Evolutionary conservation across 2,329 filamentous ascomycete genomes (phyloP), one percentile per base, ranked within the genome.

Genomic region (Phaeosphaeriaceae sp.): DNA sequence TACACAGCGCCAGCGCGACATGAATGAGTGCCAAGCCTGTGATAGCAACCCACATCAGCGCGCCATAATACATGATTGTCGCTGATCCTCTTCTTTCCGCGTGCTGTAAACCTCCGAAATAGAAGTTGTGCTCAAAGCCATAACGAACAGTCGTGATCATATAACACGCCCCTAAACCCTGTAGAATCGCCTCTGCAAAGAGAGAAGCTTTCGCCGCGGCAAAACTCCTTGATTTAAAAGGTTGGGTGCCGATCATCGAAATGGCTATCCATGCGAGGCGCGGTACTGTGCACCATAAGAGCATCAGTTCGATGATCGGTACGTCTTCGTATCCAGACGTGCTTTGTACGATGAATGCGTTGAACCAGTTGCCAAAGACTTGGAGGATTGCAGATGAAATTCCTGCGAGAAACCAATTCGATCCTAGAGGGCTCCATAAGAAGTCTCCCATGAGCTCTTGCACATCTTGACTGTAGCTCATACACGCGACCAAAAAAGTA

Each of bases 211-310:
- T 38, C 17, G 39, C 42, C 18, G 53, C 32, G 15, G 50, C 47
- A 30, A 59, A 44, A 39, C 51, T 51, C 4, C 47, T 54, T 4
- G 17, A 32, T 28, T 57, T 32, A 45, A 54, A 60, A 20, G 54
- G 47, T 26, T 49, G 42, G 12, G 52, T 4, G 32, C 33, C 28
- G 34, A 58, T 33, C 18, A 67, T n/a, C 26, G 64, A 41, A 20
- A 58, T 39, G 3, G 46, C 23, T n/a, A 66, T 23, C 66, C 65
- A 70, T 16, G 66, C 42, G 17, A 61, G 53, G 13, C 67, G 66
- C 32, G 70, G 70, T 45, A 67, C 61, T 18, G 66, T 52, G 58
- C 66, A 70, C 66, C 66, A 73, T 17, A 73, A 55, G 16, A 72
- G 50, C 13, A 64, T 48, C 23, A 73, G 41, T 42, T 63, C 45